Base-by-base conservation (phyloP, 2,329 filamentous ascomycete genomes). In the Hortaea werneckii region DNA sequence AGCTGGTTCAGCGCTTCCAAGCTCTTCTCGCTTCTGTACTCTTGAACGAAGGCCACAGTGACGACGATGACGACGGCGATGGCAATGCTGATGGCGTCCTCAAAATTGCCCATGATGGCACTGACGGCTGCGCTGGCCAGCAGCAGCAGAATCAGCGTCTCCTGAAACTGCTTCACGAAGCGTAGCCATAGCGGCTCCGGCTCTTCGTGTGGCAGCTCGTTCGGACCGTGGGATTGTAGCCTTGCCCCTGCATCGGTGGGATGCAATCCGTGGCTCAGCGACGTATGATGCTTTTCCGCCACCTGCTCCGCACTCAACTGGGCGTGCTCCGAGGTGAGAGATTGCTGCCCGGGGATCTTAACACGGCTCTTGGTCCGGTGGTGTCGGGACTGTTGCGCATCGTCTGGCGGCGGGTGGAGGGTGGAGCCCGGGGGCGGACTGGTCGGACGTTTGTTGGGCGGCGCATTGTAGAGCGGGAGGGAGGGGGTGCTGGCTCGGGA, bases 51-150 rank as follows among this genome's bases (percentile, higher is more conserved):
- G 1, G 90, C 92, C 37, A 98, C 92, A 0, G 84, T 85, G 26
- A 98, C 89, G 5, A 98, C 92, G 56, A 98, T 98, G 27, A 89
- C 95, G 20, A 98, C 92, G 1, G 92, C 92, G 29, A 95, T 82
- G 0, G 90, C 85, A 60, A 98, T 98, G 66, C 90, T 96, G 58
- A 98, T 71, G 5, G 90, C 90, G 69, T 98, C 94, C 58, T 96
- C 90, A 61, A 83, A 81, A 61, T 98, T 98, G 43, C 89, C 88
- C 65, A 98, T 83, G 38, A 96, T 67, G 41, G 96, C 79, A 0
- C 90, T 96, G 35, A 94, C 83, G 12, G 77, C 83, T 0, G 92
- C 90, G 3, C 92, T 96, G 5, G 80, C 85, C 20, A 98, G 77
- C 11, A 98, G 76, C n/a, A 98, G 76, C 20, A 96, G 68, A 52